These are phyloP conservation scores for Peziza echinospora DNA, from an alignment of 495 filamentous ascomycete genomes.

Conservation along the genomic window DNA sequence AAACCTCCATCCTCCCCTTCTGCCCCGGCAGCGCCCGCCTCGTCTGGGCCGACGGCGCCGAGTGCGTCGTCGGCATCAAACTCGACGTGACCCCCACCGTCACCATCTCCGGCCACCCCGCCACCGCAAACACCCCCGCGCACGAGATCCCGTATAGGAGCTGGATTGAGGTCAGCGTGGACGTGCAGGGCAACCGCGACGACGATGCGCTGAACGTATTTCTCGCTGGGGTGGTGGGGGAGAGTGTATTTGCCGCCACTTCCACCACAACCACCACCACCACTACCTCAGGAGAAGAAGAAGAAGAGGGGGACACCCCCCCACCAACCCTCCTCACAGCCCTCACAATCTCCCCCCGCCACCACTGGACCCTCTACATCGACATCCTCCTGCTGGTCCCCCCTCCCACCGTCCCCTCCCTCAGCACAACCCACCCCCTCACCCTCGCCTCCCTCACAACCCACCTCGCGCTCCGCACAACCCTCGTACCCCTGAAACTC, in stretches of 20 bases:
- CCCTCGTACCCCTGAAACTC: slow-evolving; percentile 60
- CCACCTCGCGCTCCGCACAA: slow-evolving; percentile 81
- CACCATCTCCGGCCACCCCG: slow-evolving; percentile 2
- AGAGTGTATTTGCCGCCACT: slow-evolving; percentile 63
- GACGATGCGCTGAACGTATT: slow-evolving; percentile 83
- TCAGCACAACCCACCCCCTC: slow-evolving; percentile 76
- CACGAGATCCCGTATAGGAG: not conserved
- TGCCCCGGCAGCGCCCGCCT: slow-evolving; percentile 84
- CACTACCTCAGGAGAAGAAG: slow-evolving; percentile 46
- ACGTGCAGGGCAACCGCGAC: slow-evolving; percentile 44
- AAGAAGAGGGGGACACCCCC: slow-evolving; percentile 18
- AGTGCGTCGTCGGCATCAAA: slow-evolving; percentile 88
- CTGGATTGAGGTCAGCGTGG: slow-evolving; percentile 19
- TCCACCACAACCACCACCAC: too few relatives aligned
- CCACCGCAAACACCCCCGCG: slow-evolving; percentile 17
- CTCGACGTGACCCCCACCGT: slow-evolving; percentile 48
- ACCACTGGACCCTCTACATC: slow-evolving; percentile 90
- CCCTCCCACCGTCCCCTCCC: slow-evolving; percentile 66
- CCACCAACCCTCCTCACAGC: too few relatives aligned
- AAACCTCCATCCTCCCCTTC: slow-evolving; percentile 68
- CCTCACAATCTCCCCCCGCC: slow-evolving; percentile 68
- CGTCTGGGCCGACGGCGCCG: slow-evolving; percentile 83
- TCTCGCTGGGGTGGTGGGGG: slow-evolving; percentile 63
- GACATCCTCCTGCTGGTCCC: slow-evolving; percentile 87
- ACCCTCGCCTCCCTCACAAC: slow-evolving; percentile 82